A percentile compares a stretch with the other conserved stretches of the same genome.
phyloP scores from a whole-genome alignment of 768 basidiomycete species.

The Dioszegia aurantiaca region DNA sequence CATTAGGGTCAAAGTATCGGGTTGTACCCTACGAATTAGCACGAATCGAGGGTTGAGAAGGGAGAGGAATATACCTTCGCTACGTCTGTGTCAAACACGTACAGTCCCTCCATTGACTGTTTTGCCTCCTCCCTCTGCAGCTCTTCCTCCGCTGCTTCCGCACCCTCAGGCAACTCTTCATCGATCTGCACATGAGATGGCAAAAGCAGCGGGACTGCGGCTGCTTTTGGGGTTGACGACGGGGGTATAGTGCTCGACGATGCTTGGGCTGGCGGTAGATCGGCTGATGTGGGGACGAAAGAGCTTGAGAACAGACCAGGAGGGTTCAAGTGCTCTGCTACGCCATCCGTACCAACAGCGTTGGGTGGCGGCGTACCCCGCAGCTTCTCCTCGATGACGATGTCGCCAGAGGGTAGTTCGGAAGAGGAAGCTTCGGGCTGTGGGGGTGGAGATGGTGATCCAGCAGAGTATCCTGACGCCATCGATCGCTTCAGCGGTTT shows the following conservation, averaged over 20 bases:
- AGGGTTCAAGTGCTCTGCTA: conserved; percentile 21
- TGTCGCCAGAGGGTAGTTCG: conserved; percentile 7
- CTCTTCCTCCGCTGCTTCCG: conserved; percentile 7
- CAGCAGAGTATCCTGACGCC: not conserved
- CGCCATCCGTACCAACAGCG: not conserved
- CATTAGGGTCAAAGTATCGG: conserved; percentile 36
- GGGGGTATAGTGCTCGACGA: not conserved
- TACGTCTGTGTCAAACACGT: conserved; percentile 40
- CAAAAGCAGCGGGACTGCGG: conserved; percentile 18
- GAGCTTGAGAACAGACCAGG: conserved; percentile 23
- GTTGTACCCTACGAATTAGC: conserved; percentile 27
- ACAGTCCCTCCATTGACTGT: conserved; percentile 37
- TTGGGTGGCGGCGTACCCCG: not conserved
- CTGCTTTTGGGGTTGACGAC: not conserved
- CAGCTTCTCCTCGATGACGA: conserved; percentile 17
- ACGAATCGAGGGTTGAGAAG: not conserved
- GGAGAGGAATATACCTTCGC: conserved; percentile 22
- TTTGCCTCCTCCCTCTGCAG: conserved; percentile 10
- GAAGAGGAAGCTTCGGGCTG: not conserved
- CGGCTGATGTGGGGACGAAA: conserved; percentile 10
- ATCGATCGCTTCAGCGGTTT: conserved; percentile 14
- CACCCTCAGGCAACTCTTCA: conserved; percentile 1
- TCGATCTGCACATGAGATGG: conserved; percentile 36
- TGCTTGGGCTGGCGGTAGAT: not conserved
- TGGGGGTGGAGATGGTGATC: not conserved